A percentile compares a stretch with the other conserved stretches of the same genome.
phyloP scores from a whole-genome alignment of 2,329 filamentous ascomycete genomes.

The Colletotrichum destructivum region DNA sequence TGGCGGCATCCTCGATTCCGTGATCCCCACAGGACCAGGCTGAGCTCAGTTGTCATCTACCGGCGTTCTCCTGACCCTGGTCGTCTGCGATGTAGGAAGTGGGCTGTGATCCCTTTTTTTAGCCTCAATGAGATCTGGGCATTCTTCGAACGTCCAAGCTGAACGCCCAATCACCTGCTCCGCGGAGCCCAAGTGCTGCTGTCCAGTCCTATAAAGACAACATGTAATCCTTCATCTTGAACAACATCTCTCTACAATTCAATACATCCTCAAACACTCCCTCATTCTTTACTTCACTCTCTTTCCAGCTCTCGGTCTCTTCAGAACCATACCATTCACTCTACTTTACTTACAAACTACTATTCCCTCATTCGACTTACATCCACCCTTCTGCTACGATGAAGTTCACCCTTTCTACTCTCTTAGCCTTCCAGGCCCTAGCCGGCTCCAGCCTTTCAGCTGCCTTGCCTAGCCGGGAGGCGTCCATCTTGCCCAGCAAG shows the following conservation, averaged over 20 bases:
- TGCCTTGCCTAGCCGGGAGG: constrained; percentile 16
- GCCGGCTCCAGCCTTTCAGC: constrained; percentile 16
- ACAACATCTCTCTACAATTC: not conserved
- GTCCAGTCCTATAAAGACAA: constrained; percentile 11
- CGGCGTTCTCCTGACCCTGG: not conserved
- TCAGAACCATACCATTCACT: not conserved
- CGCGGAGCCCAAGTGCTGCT: not conserved
- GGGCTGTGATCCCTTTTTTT: constrained; percentile 14
- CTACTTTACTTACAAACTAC: not conserved
- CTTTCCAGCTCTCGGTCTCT: not conserved
- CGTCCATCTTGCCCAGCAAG: not conserved
- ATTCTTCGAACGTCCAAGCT: not conserved
- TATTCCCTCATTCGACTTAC: not conserved
- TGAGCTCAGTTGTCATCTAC: not conserved
- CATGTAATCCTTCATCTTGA: not conserved
- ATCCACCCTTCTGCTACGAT: not conserved
- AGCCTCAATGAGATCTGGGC: not conserved
- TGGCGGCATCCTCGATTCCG: not conserved
- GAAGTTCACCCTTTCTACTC: constrained; percentile 20
- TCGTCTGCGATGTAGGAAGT: not conserved
- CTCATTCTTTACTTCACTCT: not conserved
- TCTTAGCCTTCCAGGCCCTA: constrained; percentile 34
- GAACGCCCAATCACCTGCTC: not conserved
- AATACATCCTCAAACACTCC: not conserved
- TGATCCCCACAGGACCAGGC: not conserved